These are phyloP conservation scores for Lumnitzera racemosa DNA, from an alignment of 345 rosid genomes.

Conservation along the genomic window DNA sequence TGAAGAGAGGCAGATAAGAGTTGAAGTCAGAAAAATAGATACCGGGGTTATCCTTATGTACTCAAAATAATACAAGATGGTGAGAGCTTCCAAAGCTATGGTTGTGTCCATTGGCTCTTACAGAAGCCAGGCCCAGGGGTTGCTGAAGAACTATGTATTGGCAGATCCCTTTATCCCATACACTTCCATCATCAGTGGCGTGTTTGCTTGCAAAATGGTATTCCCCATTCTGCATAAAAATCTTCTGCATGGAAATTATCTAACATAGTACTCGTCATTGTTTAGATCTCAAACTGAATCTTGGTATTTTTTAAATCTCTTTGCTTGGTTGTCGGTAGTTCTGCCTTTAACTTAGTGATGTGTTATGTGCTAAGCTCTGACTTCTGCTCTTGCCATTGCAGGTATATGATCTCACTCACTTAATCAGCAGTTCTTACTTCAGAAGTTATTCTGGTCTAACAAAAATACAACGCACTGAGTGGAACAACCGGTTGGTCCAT, in stretches of 20 bases:
- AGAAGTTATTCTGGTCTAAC: constrained; percentile 53
- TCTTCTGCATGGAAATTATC: too few relatives aligned
- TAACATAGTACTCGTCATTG: too few relatives aligned
- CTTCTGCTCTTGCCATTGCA: constrained; percentile 12
- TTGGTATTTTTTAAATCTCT: too few relatives aligned
- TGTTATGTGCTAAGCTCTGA: background rate
- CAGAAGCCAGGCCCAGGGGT: constrained; percentile 51
- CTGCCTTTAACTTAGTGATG: constrained; percentile 1
- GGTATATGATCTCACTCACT: constrained; percentile 62
- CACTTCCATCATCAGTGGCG: constrained; percentile 64
- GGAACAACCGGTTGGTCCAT: constrained; percentile 71
- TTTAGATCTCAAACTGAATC: too few relatives aligned
- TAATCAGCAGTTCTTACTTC: constrained; percentile 49
- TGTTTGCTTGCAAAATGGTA: constrained; percentile 81
- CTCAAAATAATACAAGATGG: constrained; percentile 7
- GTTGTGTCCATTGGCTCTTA: constrained; percentile 55
- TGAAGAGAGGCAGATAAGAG: too few relatives aligned
- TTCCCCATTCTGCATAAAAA: background rate
- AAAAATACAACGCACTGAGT: constrained; percentile 56
- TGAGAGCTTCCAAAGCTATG: constrained; percentile 26
- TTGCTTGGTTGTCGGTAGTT: background rate
- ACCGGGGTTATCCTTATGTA: too few relatives aligned
- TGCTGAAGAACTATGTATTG: constrained; percentile 54
- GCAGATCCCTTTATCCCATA: constrained; percentile 65
- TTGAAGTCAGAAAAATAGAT: too few relatives aligned